phyloP scores from a whole-genome alignment of 2,329 filamentous ascomycete species.

The Botrytis deweyae region DNA sequence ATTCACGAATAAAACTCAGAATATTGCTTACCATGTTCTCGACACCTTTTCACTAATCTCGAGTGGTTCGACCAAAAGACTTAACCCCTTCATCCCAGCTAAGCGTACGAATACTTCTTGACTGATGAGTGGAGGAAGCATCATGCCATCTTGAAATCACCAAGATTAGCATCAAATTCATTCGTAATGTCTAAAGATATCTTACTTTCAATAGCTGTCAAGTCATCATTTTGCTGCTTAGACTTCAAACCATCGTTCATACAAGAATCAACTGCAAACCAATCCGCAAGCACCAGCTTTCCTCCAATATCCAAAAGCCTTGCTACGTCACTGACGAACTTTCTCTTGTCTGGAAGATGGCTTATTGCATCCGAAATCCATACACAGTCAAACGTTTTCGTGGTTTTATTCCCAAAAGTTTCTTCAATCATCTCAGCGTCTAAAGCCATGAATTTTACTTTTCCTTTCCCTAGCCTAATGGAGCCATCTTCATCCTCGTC shows the following conservation, averaged over 20 bases:
- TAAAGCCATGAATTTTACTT: slow-evolving; percentile 56
- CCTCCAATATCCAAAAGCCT: slow-evolving; percentile 50
- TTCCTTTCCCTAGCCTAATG: slow-evolving; percentile 38
- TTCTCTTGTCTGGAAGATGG: slow-evolving; percentile 57
- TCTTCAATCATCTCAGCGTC: slow-evolving; percentile 61
- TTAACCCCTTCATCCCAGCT: background rate
- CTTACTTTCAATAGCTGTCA: slow-evolving; percentile 58
- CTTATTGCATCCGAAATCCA: slow-evolving; percentile 64
- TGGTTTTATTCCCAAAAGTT: slow-evolving; percentile 44
- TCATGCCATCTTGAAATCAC: slow-evolving; percentile 52
- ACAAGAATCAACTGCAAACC: slow-evolving; percentile 52
- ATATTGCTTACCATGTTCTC: background rate
- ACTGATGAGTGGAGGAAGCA: slow-evolving; percentile 56
- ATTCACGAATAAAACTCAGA: background rate
- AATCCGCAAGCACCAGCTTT: slow-evolving; percentile 58
- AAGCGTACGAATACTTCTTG: slow-evolving; percentile 50
- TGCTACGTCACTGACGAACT: slow-evolving; percentile 56
- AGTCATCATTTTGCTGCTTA: slow-evolving; percentile 49
- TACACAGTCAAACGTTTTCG: slow-evolving; percentile 52
- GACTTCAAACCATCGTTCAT: slow-evolving; percentile 42
- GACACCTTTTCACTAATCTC: background rate
- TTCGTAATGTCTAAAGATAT: background rate
- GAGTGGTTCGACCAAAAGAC: background rate
- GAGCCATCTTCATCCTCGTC: slow-evolving; percentile 41
- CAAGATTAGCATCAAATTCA: slow-evolving; percentile 6